A percentile compares a stretch with the other conserved stretches of the same genome.
These are phyloP conservation scores for Eleusine coracana DNA, from an alignment of 176 grass and related monocot genomes.

Conservation along the genomic window DNA sequence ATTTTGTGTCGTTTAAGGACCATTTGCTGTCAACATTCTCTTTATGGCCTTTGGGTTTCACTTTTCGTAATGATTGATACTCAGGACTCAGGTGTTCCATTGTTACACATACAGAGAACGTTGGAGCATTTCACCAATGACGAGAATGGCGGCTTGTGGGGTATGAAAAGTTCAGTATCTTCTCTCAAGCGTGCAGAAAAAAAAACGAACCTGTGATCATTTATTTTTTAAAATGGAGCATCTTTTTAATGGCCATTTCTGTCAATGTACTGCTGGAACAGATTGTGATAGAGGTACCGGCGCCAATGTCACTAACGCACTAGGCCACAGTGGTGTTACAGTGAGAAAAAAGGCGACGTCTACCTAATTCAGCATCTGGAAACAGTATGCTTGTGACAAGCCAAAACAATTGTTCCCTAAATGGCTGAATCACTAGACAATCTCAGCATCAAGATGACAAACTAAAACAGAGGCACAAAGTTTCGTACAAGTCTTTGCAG, in stretches of 20 bases:
- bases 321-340: background rate
- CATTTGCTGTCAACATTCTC: background rate
- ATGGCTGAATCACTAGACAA: background rate
- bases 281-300: too few species aligned
- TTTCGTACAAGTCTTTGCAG: too few species aligned
- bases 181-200: background rate
- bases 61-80: background rate
- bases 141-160: background rate
- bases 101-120: background rate
- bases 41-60: slow-evolving; percentile 1
- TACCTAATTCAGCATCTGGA: slow-evolving; percentile 9
- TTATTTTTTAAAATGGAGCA: background rate
- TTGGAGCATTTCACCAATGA: background rate
- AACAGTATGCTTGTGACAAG: background rate
- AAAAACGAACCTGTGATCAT: too few species aligned
- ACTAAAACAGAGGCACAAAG: background rate
- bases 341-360: background rate
- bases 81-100: background rate
- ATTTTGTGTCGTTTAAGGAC: too few species aligned
- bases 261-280: too few species aligned
- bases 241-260: background rate
- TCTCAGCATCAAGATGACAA: background rate
- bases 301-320: background rate
- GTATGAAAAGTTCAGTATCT: slow-evolving; percentile 5
- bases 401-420: background rate